Evolutionary conservation across 352 stramenopile genomes (phyloP), one percentile per base, ranked within the genome.

Genomic region (Phytophthora sojae): DNA sequence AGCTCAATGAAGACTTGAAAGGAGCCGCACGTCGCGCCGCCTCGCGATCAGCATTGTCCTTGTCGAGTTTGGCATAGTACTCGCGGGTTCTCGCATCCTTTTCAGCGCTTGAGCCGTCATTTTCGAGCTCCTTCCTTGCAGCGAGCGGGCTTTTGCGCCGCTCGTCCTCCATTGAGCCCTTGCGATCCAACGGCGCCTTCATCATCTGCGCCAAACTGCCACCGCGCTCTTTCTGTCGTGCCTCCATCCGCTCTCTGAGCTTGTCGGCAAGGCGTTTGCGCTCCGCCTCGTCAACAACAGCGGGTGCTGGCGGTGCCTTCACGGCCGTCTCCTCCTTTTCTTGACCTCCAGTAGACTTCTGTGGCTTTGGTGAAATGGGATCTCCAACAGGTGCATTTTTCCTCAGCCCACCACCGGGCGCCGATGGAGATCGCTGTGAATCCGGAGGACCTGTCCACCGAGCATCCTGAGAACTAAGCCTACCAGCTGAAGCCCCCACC

Each of bases 31-130:
- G 82, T 35, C 75, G 70, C 35, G 69, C 67, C 8, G 61, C 56
- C 53, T 91, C 83, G 26, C 72, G 76, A 12, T 82, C 73, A 9
- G 68, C 57, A 4, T 90, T 80, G 44, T 93, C 86, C 21, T 81
- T 80, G 32, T 93, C 71, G 6, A 92, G 61, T 15, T 83, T 88
- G 2, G 67, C 76, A 57, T 84, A 95, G 66, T 80, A 91, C 32
- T 85, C 80, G 1, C 78, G 75, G 17, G 70, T 80, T 58, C 83
- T 83, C 44, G 73, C 67, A 15, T 86, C 70, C 29, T 88, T 89
- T n/a, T 86, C 80, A 44, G 47, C 49, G 39, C 62, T 39, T 32
- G 42, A 12, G 67, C 42, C 58, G 17, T 67, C 69, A 60, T 63
- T 67, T 19, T 61, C 54, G 25, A 68, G 23, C 39, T 73, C 58